Evolutionary conservation across 768 basidiomycete species (phyloP), one percentile per base, ranked within the genome.

Genomic region (Tephrocybe sp.): DNA sequence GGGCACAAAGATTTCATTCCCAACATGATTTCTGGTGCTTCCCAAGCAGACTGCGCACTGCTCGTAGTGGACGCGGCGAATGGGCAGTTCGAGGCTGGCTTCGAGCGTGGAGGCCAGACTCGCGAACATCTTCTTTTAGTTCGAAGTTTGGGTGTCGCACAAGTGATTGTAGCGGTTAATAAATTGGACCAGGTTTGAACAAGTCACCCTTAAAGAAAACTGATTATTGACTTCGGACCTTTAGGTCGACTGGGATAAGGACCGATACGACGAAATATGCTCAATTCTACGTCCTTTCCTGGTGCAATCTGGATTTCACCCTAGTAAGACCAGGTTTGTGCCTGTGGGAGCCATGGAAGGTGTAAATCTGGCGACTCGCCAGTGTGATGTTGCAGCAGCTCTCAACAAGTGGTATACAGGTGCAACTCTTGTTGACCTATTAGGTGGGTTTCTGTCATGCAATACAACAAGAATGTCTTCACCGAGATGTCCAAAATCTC

Each of bases 1-100:
- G 97, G 97, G 0, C 97, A 99, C 68, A 88, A 86, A 56, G 97
- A 99, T 62, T 98, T 98, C 60, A 89, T 99, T 54, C 97, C 97
- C 1, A 98, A 98, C 64, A 98, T 98, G 96, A 99, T 99, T 44
- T 98, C 95, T 0, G 97, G 97, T 1, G 96, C 97, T 6, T 86
- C 95, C 2, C 97, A 98, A 67, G 97, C 96, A 0, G 97, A 98
- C 58, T 92, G 92, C 39, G 93, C 97, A 0, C 69, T 98, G 7
- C 82, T 98, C 18, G 95, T 98, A 3, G 85, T 99, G 22, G 97
- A 97, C 64, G 86, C 94, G 1, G 76, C 86, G 5, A 83, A 77
- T 1, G 96, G 96, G 16, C 94, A 95, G 62, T 99, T 99, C 57
- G 97, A 99, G 67, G 86, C 92, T 19, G 96, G 96, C 2, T 99